phyloP scores from a whole-genome alignment of 148 eudicot species.

The Cornus suecica region DNA sequence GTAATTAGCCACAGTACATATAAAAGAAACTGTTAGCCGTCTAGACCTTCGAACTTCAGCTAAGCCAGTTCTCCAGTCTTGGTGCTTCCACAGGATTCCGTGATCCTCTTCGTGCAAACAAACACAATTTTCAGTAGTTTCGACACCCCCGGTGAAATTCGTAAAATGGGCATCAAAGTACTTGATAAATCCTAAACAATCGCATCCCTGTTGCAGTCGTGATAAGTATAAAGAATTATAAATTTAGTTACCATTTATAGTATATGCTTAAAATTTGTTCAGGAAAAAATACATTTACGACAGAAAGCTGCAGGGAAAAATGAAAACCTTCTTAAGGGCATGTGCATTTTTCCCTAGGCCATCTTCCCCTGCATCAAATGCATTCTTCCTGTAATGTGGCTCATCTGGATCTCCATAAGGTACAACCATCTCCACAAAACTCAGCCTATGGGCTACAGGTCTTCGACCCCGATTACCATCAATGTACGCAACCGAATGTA shows the following conservation, averaged over 20 bases:
- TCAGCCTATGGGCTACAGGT: constrained; percentile 93
- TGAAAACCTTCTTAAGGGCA: constrained; percentile 43
- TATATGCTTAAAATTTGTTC: no score
- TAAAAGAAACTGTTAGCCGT: constrained; percentile 82
- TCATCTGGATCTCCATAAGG: constrained; percentile 90
- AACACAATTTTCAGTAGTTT: constrained; percentile 93
- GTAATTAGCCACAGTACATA: constrained; percentile 96
- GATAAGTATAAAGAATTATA: not conserved
- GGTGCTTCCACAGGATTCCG: constrained; percentile 99
- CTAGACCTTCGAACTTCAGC: constrained; percentile 97
- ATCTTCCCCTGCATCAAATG: constrained; percentile 65
- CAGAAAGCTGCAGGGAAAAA: not conserved
- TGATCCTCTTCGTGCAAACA: constrained; percentile 97
- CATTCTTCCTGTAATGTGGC: constrained; percentile 55
- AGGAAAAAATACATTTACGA: no score
- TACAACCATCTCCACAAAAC: constrained; percentile 99
- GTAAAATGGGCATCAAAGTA: constrained; percentile 96
- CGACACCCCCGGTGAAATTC: constrained; percentile 93
- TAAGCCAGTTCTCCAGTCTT: constrained; percentile 97
- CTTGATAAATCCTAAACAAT: constrained; percentile 86
- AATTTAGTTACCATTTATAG: not conserved
- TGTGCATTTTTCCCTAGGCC: constrained; percentile 58
- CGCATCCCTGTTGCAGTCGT: constrained; percentile 72
- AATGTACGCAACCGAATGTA: constrained; percentile 92
- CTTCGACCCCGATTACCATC: constrained; percentile 96